Evolutionary conservation across 495 filamentous ascomycete genomes (phyloP).

Genomic region (Aspergillus incahuasiensis): DNA sequence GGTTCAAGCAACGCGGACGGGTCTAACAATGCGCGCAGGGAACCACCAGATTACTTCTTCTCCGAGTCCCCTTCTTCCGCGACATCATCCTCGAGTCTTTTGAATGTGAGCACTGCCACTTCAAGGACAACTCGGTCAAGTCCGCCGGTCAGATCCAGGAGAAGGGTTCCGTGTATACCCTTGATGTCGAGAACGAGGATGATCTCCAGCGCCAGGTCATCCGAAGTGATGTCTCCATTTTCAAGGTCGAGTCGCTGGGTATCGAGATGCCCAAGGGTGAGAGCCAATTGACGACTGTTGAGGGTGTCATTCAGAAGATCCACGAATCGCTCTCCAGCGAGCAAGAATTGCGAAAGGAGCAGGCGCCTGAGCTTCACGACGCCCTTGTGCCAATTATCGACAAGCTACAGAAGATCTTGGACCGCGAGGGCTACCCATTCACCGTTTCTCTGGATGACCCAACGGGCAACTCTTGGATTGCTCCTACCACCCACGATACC

Average conservation of each 20-base stretch:
- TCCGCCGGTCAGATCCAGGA: constrained; percentile 87
- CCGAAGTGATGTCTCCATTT: constrained; percentile 78
- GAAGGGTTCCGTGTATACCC: constrained; percentile 72
- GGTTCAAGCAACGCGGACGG: background rate
- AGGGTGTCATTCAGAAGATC: constrained; percentile 75
- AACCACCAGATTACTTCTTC: constrained; percentile 77
- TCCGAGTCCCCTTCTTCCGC: constrained; percentile 90
- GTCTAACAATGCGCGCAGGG: constrained; percentile 49
- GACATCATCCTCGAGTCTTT: constrained; percentile 98
- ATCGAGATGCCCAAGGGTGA: constrained; percentile 87
- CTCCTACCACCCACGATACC: constrained; percentile 69
- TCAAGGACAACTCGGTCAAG: constrained; percentile 88
- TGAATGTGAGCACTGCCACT: constrained; percentile 79
- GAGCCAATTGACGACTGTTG: constrained; percentile 85
- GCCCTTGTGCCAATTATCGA: constrained; percentile 70
- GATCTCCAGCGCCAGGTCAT: constrained; percentile 85
- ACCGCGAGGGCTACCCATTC: constrained; percentile 78
- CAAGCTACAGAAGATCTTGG: constrained; percentile 66
- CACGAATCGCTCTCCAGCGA: constrained; percentile 69
- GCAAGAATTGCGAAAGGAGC: constrained; percentile 68
- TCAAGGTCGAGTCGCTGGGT: constrained; percentile 79
- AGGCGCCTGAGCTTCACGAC: constrained; percentile 66
- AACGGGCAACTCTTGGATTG: constrained; percentile 96
- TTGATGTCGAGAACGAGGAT: constrained; percentile 60
- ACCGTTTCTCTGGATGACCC: constrained; percentile 80